Conservation (phyloP, 768 basidiomycete species). For the Panaeolus papilionaceus region DNA sequence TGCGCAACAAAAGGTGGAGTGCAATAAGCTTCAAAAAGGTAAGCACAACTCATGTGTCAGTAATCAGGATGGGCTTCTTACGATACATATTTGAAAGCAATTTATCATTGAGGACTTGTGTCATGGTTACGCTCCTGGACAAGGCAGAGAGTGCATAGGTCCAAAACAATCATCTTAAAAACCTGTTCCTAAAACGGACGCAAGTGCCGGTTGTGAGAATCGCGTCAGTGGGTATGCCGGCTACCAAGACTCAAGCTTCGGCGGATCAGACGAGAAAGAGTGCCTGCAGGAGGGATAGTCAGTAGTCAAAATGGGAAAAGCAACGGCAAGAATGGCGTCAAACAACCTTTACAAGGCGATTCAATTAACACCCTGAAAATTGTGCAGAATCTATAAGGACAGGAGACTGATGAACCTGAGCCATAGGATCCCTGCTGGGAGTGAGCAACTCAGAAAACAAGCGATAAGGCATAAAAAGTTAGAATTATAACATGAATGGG, state of each 20-base stretch:
- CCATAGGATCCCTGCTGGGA: not conserved
- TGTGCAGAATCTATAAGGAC: not conserved
- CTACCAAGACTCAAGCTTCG: not conserved
- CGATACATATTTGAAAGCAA: not conserved
- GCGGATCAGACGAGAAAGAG: not conserved
- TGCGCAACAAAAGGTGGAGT: not conserved
- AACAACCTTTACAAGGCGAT: not conserved
- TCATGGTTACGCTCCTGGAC: not conserved
- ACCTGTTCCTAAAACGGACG: too few relatives aligned
- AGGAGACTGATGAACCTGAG: not conserved
- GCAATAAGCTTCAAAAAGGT: not conserved
- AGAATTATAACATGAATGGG: conserved; percentile 35
- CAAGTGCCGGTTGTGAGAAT: not conserved
- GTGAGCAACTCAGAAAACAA: not conserved
- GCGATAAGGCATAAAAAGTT: conserved; percentile 9
- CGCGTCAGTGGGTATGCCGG: not conserved
- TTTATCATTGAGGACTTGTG: not conserved
- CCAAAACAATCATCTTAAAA: too few relatives aligned
- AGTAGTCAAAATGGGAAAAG: not conserved
- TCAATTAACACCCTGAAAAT: not conserved
- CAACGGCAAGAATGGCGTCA: not conserved
- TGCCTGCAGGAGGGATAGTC: not conserved
- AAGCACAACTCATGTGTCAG: not conserved
- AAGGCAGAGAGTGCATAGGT: not conserved
- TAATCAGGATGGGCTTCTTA: not conserved